phyloP scores from a whole-genome alignment of 75 land plant genomes.

The Pinus albicaulis region DNA sequence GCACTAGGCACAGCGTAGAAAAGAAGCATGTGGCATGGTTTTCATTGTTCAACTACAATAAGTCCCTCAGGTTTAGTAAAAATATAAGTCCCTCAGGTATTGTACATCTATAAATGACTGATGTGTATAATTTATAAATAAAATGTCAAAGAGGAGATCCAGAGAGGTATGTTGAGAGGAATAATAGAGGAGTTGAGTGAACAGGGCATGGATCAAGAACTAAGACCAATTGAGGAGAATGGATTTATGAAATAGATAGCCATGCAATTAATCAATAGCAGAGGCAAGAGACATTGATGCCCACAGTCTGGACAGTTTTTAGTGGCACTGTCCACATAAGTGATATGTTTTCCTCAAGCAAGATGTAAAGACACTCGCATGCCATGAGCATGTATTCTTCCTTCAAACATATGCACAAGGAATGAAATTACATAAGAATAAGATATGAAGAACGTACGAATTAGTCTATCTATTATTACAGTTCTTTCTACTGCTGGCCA shows the following conservation, averaged over 20 bases:
- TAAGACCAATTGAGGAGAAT: not conserved
- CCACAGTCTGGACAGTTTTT: too few relatives aligned
- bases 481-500: too few relatives aligned
- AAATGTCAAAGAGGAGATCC: constrained; percentile 1
- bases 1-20: not conserved
- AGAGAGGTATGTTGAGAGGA: not conserved
- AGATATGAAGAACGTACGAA: too few relatives aligned
- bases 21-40: not conserved
- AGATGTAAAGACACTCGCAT: too few relatives aligned
- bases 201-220: not conserved
- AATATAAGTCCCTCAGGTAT: not conserved
- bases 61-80: not conserved
- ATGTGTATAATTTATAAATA: not conserved
- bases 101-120: not conserved
- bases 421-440: too few relatives aligned
- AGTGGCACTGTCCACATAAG: too few relatives aligned
- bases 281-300: too few relatives aligned
- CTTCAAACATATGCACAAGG: too few relatives aligned
- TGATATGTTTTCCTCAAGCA: too few relatives aligned
- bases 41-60: not conserved
- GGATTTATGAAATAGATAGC: not conserved
- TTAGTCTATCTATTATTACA: too few relatives aligned
- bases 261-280: not conserved
- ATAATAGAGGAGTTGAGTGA: not conserved
- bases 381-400: too few relatives aligned